Conservation (phyloP, 805 yeast species). For the Scheffersomyces coipomensis region DNA sequence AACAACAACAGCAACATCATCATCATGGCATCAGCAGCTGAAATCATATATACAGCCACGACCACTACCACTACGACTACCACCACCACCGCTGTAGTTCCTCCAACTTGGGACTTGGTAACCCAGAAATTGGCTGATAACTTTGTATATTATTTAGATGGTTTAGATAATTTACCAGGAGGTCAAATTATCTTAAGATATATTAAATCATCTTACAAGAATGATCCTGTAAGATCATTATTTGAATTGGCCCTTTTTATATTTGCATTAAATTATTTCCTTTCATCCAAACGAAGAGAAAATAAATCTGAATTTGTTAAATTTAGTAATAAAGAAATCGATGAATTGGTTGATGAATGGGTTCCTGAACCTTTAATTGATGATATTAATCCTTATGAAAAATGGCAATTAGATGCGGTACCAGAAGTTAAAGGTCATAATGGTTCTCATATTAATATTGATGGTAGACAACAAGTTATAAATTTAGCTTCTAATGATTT, state of each 20-base stretch:
- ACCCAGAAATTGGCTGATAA: conserved; percentile 29
- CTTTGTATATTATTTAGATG: conserved; percentile 34
- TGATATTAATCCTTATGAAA: conserved; percentile 48
- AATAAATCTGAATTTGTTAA: conserved; percentile 69
- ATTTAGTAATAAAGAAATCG: conserved; percentile 62
- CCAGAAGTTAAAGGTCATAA: conserved; percentile 65
- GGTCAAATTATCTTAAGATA: conserved; percentile 63
- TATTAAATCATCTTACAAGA: conserved; percentile 80
- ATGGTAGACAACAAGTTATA: conserved; percentile 38
- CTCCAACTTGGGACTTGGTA: conserved; percentile 38
- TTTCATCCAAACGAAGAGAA: conserved; percentile 73
- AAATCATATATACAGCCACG: background rate
- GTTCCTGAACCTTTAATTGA: conserved; percentile 80
- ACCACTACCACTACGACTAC: conserved; percentile 24
- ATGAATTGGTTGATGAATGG: conserved; percentile 88
- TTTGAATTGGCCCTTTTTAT: conserved; percentile 74
- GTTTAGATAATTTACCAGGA: conserved; percentile 48
- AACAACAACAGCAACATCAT: background rate
- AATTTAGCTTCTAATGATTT: conserved; percentile 76
- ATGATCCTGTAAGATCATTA: conserved; percentile 89
- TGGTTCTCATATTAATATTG: conserved; percentile 30
- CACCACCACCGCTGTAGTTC: conserved; percentile 25
- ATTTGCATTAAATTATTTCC: conserved; percentile 81
- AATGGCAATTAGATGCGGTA: conserved; percentile 60
- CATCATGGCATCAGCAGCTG: conserved; percentile 4